Conservation (phyloP, 169 alveolate genomes). For the Plasmodium gonderi region DNA sequence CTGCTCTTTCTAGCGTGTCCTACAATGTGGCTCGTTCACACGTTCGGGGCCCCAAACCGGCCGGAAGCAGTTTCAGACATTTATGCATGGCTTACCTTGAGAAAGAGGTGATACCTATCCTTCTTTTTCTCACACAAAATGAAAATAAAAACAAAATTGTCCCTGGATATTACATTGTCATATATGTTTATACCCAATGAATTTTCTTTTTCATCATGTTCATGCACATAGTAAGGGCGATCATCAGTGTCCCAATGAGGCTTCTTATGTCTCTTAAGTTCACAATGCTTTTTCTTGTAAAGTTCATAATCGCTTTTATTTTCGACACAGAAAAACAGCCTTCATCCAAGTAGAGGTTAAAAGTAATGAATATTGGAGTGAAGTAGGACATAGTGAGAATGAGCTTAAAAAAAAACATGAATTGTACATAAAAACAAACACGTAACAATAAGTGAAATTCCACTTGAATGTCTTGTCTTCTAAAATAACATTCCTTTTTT, state of each 20-base stretch:
- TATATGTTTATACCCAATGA: slow-evolving; percentile 40
- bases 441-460: too few relatives aligned
- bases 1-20: too few relatives aligned
- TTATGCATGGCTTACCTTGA: slow-evolving; percentile 16
- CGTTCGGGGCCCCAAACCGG: too few relatives aligned
- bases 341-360: not conserved
- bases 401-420: not conserved
- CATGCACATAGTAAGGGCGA: slow-evolving; percentile 39
- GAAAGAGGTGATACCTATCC: slow-evolving; percentile 54
- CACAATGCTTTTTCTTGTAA: slow-evolving; percentile 15
- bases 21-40: too few relatives aligned
- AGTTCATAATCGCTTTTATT: slow-evolving; percentile 57
- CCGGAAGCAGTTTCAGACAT: not conserved
- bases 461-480: too few relatives aligned
- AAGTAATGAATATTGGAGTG: not conserved
- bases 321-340: slow-evolving; percentile 67
- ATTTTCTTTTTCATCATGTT: slow-evolving; percentile 3
- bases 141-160: slow-evolving; percentile 56
- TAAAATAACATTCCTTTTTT: too few relatives aligned
- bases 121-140: slow-evolving; percentile 44
- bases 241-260: not conserved
- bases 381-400: not conserved
- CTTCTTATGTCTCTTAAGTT: slow-evolving; percentile 27
- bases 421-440: not conserved
- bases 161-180: slow-evolving; percentile 38